Conservation (phyloP, 495 filamentous ascomycete genomes). For the Thozetella sp. region DNA sequence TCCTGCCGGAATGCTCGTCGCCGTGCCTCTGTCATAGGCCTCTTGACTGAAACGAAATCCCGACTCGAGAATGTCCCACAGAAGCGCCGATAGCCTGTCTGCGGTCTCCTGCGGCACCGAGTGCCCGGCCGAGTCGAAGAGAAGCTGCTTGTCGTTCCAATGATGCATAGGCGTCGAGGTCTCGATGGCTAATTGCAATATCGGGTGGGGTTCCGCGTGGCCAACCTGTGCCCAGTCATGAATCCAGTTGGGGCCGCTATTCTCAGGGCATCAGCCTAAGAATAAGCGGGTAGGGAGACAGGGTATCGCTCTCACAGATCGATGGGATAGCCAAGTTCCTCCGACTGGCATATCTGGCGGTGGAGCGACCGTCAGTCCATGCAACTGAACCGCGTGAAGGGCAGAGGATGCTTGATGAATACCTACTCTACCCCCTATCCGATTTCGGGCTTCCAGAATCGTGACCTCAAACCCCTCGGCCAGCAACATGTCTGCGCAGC, state of each 20-base stretch:
- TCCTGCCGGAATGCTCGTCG: constrained; percentile 54
- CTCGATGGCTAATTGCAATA: constrained; percentile 61
- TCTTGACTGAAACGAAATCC: constrained; percentile 70
- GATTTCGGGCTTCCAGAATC: constrained; percentile 69
- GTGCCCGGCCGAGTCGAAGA: constrained; percentile 58
- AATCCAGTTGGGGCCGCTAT: constrained; percentile 78
- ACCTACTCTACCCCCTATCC: constrained; percentile 70
- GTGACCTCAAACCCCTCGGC: constrained; percentile 66
- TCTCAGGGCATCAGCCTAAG: constrained; percentile 52
- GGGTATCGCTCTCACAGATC: no score
- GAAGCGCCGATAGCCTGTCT: constrained; percentile 51
- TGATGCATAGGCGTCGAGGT: constrained; percentile 40
- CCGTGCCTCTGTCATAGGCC: constrained; percentile 25
- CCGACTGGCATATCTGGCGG: constrained; percentile 22
- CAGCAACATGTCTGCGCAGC: constrained; percentile 70
- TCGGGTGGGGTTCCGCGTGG: constrained; percentile 66
- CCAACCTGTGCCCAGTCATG: constrained; percentile 66
- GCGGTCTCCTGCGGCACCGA: constrained; percentile 48
- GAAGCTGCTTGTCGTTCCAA: constrained; percentile 52
- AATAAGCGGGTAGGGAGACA: no score
- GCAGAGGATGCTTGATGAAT: constrained; percentile 4
- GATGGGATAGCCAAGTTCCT: no score
- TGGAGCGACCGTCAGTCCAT: background rate
- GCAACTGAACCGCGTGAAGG: no score
- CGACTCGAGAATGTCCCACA: constrained; percentile 69